Conservation (phyloP, 306 rosid species). For the Cajanus cajan region DNA sequence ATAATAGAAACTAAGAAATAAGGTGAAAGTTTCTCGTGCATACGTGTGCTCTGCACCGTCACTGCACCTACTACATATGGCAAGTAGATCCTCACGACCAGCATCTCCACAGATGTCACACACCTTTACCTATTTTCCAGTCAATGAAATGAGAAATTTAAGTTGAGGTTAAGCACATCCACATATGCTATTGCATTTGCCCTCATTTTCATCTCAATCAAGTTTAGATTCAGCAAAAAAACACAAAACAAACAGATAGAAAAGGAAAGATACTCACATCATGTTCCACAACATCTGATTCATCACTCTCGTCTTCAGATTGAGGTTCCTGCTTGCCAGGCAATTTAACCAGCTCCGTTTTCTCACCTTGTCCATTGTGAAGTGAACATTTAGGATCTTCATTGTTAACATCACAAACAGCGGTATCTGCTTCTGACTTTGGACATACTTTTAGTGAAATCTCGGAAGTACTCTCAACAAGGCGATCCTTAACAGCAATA, state of each 20-base stretch:
- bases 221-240: not conserved
- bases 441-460: conserved; percentile 31
- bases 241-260: not conserved
- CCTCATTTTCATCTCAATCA: conserved; percentile 14
- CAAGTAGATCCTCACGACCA: conserved; percentile 96
- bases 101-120: conserved; percentile 99
- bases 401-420: conserved; percentile 34
- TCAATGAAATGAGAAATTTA: conserved; percentile 17
- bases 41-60: conserved; percentile 99
- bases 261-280: conserved; percentile 65
- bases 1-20: conserved; percentile 4
- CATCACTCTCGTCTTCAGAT: conserved; percentile 72
- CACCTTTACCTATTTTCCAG: conserved; percentile 75
- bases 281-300: conserved; percentile 82
- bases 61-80: conserved; percentile 86
- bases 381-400: conserved; percentile 40
- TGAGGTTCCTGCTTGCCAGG: conserved; percentile 49
- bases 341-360: conserved; percentile 46
- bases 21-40: conserved; percentile 34
- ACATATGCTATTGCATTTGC: not conserved
- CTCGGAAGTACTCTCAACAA: conserved; percentile 33
- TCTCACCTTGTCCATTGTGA: conserved; percentile 39
- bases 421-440: conserved; percentile 52
- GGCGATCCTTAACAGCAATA: conserved; percentile 28
- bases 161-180: conserved; percentile 3